Evolutionary conservation across 73 alveolate genomes (phyloP), one percentile per base, ranked within the genome.

Genomic region (Paramecium tetraurelia): DNA sequence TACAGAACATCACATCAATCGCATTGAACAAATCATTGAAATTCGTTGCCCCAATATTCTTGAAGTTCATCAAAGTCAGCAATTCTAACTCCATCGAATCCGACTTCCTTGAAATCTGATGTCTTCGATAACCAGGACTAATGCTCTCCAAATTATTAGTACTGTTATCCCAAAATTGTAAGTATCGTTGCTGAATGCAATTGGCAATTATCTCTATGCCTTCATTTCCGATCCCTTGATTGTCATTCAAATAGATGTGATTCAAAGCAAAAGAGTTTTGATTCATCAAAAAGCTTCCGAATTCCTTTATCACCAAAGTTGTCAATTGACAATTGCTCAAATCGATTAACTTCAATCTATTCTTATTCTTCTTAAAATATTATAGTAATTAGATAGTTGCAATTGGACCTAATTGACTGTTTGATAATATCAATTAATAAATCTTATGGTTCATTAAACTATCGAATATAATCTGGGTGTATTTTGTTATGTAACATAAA

Each of bases 101-200:
- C 8, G 31, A 48, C 29, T 18, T 43, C 33, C 9, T 46, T 80
- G 50, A 72, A 12, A 38, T 72, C 40, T 72, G n/a, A 24, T 63
- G 84, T 33, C 84, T 63, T 24, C 84, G 27, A 63, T 63, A 63
- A 5, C 84, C 84, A 7, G 84, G 84, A 63, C 84, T 63, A 14
- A 33, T 14, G 31, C 50, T 27, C 46, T 53, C 69, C 7, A 38
- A 9, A 35, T 75, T 41, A 10, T 75, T 21, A 0, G 58, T 5
- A 38, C 58, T 75, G 21, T 21, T 80, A 48, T 80, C 90, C 90
- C 90, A 80, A 35, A 31, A 80, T 80, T 46, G 6, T n/a, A 22
- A 8, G 8, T 80, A 80, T 80, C 90, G 20, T 43, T 80, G 8
- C 21, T 48, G 7, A 22, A 80, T 80, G 5, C 48, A 71, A 44